Percentiles rank a stretch among this genome's conserved stretches.
Evolutionary conservation across 768 basidiomycete genomes (phyloP).

Genomic region (Daedaleopsis sinensis): DNA sequence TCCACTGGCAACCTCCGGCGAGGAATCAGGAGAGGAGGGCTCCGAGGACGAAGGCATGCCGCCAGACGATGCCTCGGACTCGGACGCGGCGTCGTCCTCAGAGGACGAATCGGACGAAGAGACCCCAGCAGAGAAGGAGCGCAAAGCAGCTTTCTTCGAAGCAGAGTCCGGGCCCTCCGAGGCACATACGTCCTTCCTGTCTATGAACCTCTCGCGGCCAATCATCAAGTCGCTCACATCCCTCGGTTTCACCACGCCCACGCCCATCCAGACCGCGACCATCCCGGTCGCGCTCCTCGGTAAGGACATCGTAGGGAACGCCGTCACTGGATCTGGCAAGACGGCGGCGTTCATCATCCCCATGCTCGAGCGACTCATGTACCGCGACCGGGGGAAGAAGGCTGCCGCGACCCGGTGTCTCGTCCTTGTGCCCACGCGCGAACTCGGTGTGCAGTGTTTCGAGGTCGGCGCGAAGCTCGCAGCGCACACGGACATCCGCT

Average conservation of each 20-base stretch:
- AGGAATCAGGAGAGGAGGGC: slow-evolving; percentile 36
- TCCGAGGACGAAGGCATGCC: slow-evolving; percentile 20
- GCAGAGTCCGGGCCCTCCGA: slow-evolving; percentile 48
- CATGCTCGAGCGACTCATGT: slow-evolving; percentile 88
- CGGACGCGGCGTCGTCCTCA: slow-evolving; percentile 53
- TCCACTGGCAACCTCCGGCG: slow-evolving; percentile 45
- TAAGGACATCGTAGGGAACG: slow-evolving; percentile 94
- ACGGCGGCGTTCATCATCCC: slow-evolving; percentile 97
- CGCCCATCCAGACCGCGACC: slow-evolving; percentile 93
- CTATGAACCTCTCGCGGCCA: slow-evolving; percentile 95
- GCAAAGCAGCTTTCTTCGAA: slow-evolving; percentile 91
- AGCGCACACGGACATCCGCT: slow-evolving; percentile 84
- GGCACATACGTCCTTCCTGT: slow-evolving; percentile 78
- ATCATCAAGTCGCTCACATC: slow-evolving; percentile 88
- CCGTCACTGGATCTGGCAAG: slow-evolving; percentile 97
- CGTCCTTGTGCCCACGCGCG: slow-evolving; percentile 91
- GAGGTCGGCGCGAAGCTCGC: slow-evolving; percentile 89
- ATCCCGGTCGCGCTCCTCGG: slow-evolving; percentile 94
- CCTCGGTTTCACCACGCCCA: slow-evolving; percentile 81
- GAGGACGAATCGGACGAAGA: slow-evolving; percentile 65
- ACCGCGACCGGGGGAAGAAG: slow-evolving; percentile 87
- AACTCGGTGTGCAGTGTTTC: slow-evolving; percentile 94
- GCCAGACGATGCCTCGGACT: slow-evolving; percentile 31
- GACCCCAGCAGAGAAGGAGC: slow-evolving; percentile 58
- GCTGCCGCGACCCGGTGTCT: slow-evolving; percentile 89